Conservation (phyloP, 2,329 filamentous ascomycete species). For the Alternaria atra region DNA sequence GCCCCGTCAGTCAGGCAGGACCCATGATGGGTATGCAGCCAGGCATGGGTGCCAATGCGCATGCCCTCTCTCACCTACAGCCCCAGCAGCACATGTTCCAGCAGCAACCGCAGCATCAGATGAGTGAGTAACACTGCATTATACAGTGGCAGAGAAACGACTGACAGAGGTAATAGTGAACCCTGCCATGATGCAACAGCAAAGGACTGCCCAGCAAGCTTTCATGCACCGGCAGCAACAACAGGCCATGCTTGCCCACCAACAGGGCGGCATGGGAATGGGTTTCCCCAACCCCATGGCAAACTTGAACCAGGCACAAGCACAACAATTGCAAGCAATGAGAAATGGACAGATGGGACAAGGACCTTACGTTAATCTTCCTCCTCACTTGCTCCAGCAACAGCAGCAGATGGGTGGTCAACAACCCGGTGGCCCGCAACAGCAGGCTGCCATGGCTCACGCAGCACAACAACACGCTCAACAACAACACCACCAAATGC, state of each 20-base stretch:
- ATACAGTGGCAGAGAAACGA: background rate
- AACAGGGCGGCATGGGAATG: constrained; percentile 62
- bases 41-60: constrained; percentile 69
- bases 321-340: constrained; percentile 42
- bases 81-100: constrained; percentile 68
- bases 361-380: constrained; percentile 36
- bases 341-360: constrained; percentile 36
- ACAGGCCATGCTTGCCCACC: constrained; percentile 62
- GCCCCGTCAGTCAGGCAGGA: constrained; percentile 72
- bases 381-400: constrained; percentile 51
- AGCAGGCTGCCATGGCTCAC: constrained; percentile 54
- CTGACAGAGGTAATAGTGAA: constrained; percentile 44
- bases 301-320: constrained; percentile 55
- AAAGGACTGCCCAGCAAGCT: constrained; percentile 53
- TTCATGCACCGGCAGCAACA: constrained; percentile 63
- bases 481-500: constrained; percentile 54
- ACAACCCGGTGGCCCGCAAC: constrained; percentile 49
- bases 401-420: constrained; percentile 58
- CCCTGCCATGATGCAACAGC: constrained; percentile 54
- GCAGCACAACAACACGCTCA: constrained; percentile 53
- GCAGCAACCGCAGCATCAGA: constrained; percentile 54
- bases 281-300: constrained; percentile 65
- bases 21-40: constrained; percentile 83
- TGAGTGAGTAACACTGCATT: constrained; percentile 45
- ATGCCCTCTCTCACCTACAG: constrained; percentile 76